Conservation (phyloP, 1,139 yeast species). For the Casaregolazyma suthepensis region DNA sequence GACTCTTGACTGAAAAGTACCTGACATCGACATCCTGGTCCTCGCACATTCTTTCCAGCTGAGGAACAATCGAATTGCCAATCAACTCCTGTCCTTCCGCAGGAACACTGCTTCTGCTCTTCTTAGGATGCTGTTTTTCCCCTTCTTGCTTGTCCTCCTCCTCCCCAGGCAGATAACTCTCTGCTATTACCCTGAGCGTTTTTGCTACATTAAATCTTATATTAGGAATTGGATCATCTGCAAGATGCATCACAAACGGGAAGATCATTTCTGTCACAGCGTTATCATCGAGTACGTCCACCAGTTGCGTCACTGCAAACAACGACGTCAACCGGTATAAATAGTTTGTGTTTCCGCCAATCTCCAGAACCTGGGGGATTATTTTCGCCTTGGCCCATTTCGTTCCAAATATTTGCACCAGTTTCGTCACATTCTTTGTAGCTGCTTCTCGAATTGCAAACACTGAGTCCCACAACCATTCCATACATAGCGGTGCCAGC, state of each 20-base stretch:
- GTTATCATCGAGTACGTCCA: slow-evolving; percentile 46
- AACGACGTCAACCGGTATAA: slow-evolving; percentile 88
- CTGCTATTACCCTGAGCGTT: slow-evolving; percentile 58
- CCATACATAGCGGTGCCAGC: slow-evolving; percentile 81
- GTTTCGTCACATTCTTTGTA: slow-evolving; percentile 69
- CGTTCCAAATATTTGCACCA: slow-evolving; percentile 84
- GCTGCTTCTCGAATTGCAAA: slow-evolving; percentile 97
- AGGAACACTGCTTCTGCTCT: slow-evolving; percentile 11
- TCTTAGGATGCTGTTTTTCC: slow-evolving; percentile 10
- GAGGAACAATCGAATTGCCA: slow-evolving; percentile 52
- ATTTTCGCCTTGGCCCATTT: slow-evolving; percentile 89
- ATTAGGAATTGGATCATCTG: slow-evolving; percentile 83
- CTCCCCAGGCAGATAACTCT: slow-evolving; percentile 38
- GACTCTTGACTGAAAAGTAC: slow-evolving; percentile 63
- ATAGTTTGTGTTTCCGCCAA: slow-evolving; percentile 55
- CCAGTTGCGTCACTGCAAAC: slow-evolving; percentile 75
- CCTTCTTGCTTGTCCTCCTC: slow-evolving; percentile 16
- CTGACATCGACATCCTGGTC: slow-evolving; percentile 89
- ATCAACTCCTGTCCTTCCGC: slow-evolving; percentile 39
- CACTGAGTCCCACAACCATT: slow-evolving; percentile 98
- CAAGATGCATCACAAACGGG: slow-evolving; percentile 70
- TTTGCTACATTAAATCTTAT: slow-evolving; percentile 93
- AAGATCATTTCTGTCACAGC: slow-evolving; percentile 60
- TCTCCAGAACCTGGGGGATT: slow-evolving; percentile 62
- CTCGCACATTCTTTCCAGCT: slow-evolving; percentile 54